Conservation (phyloP, 2,329 filamentous ascomycete species). For the Aspergillus oerlinghausenensis region DNA sequence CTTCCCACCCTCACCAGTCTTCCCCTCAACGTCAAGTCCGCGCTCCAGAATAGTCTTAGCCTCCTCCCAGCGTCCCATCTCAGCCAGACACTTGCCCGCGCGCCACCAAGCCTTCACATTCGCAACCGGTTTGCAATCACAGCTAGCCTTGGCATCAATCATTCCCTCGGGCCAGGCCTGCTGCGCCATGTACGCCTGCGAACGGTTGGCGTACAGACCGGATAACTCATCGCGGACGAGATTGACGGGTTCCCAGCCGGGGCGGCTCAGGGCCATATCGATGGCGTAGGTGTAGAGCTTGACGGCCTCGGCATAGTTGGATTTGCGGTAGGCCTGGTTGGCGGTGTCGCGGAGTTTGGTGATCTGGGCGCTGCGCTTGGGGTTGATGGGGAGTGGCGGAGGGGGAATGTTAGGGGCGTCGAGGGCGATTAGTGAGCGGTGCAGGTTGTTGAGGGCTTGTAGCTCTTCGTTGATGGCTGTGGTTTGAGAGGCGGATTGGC, state of each 20-base stretch:
- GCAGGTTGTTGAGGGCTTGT: slow-evolving; percentile 69
- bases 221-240: slow-evolving; percentile 81
- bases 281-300: slow-evolving; percentile 81
- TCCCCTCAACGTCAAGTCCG: slow-evolving; percentile 78
- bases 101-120: slow-evolving; percentile 97
- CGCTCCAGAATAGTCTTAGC: slow-evolving; percentile 71
- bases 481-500: slow-evolving; percentile 39
- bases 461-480: slow-evolving; percentile 61
- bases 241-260: slow-evolving; percentile 80
- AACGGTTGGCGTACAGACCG: slow-evolving; percentile 76
- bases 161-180: slow-evolving; percentile 78
- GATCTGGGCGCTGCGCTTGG: slow-evolving; percentile 83
- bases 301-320: slow-evolving; percentile 68
- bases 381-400: slow-evolving; percentile 85
- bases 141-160: slow-evolving; percentile 81
- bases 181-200: slow-evolving; percentile 82
- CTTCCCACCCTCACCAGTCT: slow-evolving; percentile 44
- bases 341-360: slow-evolving; percentile 85
- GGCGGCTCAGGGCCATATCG: slow-evolving; percentile 78
- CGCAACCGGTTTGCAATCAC: slow-evolving; percentile 78
- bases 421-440: slow-evolving; percentile 65
- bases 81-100: slow-evolving; percentile 73
- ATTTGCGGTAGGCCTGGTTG: slow-evolving; percentile 77
- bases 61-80: slow-evolving; percentile 87
- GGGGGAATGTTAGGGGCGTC: slow-evolving; percentile 67